Base-by-base conservation (phyloP, 768 basidiomycete species). In the Amanita molliuscula region DNA sequence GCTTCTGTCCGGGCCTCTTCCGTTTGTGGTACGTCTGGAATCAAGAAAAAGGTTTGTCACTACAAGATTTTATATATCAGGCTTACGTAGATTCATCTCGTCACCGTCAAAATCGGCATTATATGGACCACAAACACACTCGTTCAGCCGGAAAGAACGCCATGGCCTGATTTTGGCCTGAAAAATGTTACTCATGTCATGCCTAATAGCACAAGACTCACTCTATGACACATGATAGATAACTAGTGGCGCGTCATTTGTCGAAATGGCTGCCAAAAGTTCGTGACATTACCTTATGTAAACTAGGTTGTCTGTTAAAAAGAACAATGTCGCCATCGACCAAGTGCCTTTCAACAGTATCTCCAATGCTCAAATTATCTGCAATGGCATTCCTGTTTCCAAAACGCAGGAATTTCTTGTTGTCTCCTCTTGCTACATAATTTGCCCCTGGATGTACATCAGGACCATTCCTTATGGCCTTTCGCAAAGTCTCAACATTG, bases 51-150 rank as follows among this genome's bases (percentile, higher is more conserved):
- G 52, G 38, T 50, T 26, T 53, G 41, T 42, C 23, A 43, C 55
- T 34, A 33, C 13, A 33, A 26, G 20, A 15, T 46, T 23, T 25
- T 33, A 11, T 53, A 41, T 26, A 13, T 45, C 3, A 23, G 25
- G 62, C 89, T 59, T 60, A 94, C 95, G 96, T 59, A 99, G 71
- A 67, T 99, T 99, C 96, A 99, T 99, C 65, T 99, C 96, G 63
- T 99, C 96, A 54, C 96, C 96, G 63, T 99, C 96, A 56, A 99
- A 99, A 73, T 99, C 96, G 44, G 96, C 96, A 61, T 97, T 97
- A 68, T 97, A 98, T 6, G 96, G 96, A 42, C 90, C 93, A 67
- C 96, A 99, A 7, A 97, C 96, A 79, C 96, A 99, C 64, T 99
- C 96, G 61, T 99, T 99, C 50, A 99, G 69, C 28, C 96, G 78